Evolutionary conservation across 805 yeast species (phyloP).

Genomic region (Saturnispora sanitii): DNA sequence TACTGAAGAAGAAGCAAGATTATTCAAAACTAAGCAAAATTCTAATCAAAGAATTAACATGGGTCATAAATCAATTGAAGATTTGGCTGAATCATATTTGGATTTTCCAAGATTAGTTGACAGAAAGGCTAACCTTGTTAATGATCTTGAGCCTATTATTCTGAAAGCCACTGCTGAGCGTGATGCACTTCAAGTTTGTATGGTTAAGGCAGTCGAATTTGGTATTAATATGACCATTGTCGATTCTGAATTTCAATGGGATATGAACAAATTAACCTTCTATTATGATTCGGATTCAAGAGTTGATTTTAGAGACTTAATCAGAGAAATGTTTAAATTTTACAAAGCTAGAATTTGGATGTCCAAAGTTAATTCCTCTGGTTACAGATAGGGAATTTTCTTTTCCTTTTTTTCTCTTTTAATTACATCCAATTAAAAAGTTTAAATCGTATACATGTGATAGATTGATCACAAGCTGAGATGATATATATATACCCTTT

Average conservation of each 20-base stretch:
- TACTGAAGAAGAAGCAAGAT: slow-evolving; percentile 55
- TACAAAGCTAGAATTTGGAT: slow-evolving; percentile 82
- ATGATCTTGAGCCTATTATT: slow-evolving; percentile 49
- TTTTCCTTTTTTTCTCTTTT: too few species aligned
- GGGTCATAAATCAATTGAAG: slow-evolving; percentile 7
- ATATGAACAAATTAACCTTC: slow-evolving; percentile 68
- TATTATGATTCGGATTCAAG: slow-evolving; percentile 55
- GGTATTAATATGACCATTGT: slow-evolving; percentile 47
- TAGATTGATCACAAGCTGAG: too few species aligned
- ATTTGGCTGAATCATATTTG: slow-evolving; percentile 34
- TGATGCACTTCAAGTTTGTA: slow-evolving; percentile 54
- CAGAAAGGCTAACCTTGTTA: slow-evolving; percentile 44
- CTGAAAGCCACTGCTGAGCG: slow-evolving; percentile 60
- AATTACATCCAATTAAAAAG: too few species aligned
- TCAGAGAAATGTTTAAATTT: slow-evolving; percentile 60
- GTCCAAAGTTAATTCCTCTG: slow-evolving; percentile 48
- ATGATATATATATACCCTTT: too few species aligned
- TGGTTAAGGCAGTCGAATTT: slow-evolving; percentile 43
- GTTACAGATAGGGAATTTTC: too few species aligned
- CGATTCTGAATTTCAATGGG: slow-evolving; percentile 83
- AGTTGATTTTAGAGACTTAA: slow-evolving; percentile 71
- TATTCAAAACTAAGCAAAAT: slow-evolving; percentile 54
- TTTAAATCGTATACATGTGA: too few species aligned
- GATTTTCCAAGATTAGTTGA: slow-evolving; percentile 62
- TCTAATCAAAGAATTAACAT: slow-evolving; percentile 65